Evolutionary conservation across 2,329 filamentous ascomycete genomes (phyloP), one percentile per base, ranked within the genome.

Genomic region (Pseudopyrenochaeta lycopersici): DNA sequence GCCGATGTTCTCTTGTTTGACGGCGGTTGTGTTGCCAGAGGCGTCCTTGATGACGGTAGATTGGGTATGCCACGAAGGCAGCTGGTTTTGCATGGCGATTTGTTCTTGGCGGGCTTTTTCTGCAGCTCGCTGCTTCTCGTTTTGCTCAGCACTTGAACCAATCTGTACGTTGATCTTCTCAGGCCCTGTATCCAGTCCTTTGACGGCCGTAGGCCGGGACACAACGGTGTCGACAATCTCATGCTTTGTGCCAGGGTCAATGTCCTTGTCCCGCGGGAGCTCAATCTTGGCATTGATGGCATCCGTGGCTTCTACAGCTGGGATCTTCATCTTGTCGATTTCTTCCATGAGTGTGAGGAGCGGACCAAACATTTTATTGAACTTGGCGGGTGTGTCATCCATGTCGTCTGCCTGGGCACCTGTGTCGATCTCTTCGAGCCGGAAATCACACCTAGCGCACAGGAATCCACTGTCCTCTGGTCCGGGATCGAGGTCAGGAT

Each of bases 331-430:
- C n/a, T 84, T 81, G 70, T 95, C 91, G 54, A 96, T 91, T 67
- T 89, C 84, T 49, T 89, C 89, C 58, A 96, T 81, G 48, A 92
- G 82, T 52, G 90, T 86, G 51, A 90, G 89, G 62, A 95, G 88
- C 66, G 91, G 91, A 63, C 88, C 88, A 75, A 94, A 88, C 72
- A 94, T 89, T 65, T 88, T 86, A 75, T 94, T 94, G 66, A 95
- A 77, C 40, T 72, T 75, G 40, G 75, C 75, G 1, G 75, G 75
- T 2, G 72, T 74, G 41, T 77, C 86, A 47, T 73, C 71, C 38
- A 63, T 67, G 17, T 70, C 68, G 36, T 66, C 63, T 30, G 68
- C 68, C 33, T 69, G 62, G 21, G 57, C 65, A 12, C 65, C 68
- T 12, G 67, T 64, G 36, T 64, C 65, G 18, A 70, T 68, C 31